These are phyloP conservation scores for Penicillium egyptiacum DNA, from an alignment of 495 filamentous ascomycete species.

Conservation along the genomic window DNA sequence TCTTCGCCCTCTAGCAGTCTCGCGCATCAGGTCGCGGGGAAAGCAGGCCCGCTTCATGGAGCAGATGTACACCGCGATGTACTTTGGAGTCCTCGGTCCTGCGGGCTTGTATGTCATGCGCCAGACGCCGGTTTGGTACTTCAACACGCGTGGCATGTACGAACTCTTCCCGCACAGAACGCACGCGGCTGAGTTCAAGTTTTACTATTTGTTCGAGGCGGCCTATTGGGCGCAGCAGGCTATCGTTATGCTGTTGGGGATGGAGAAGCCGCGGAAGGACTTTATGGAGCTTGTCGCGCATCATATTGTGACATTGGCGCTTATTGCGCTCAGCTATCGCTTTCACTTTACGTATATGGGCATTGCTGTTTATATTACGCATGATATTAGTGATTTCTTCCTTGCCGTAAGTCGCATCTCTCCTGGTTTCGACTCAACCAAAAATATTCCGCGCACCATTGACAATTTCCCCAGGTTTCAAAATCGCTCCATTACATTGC, in stretches of 20 bases:
- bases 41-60: conserved; percentile 91
- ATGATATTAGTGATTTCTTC: conserved; percentile 92
- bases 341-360: conserved; percentile 96
- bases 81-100: conserved; percentile 78
- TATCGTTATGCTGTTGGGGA: conserved; percentile 73
- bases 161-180: conserved; percentile 77
- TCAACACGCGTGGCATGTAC: conserved; percentile 81
- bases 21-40: conserved; percentile 60
- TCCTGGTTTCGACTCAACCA: neutral
- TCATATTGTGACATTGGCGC: conserved; percentile 77
- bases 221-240: conserved; percentile 91
- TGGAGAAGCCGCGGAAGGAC: conserved; percentile 88
- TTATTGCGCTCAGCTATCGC: conserved; percentile 81
- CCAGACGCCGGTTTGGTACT: conserved; percentile 85
- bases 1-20: conserved; percentile 66
- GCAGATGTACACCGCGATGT: conserved; percentile 86
- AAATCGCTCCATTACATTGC: conserved; percentile 87
- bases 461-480: conserved; percentile 56
- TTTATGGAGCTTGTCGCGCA: conserved; percentile 85
- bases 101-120: conserved; percentile 84
- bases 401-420: conserved; percentile 64
- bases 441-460: neutral
- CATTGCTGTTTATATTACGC: conserved; percentile 84
- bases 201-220: conserved; percentile 88
- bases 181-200: conserved; percentile 77